These are phyloP conservation scores for Hypoxylon subgilvum DNA, from an alignment of 495 filamentous ascomycete species.

Conservation along the genomic window DNA sequence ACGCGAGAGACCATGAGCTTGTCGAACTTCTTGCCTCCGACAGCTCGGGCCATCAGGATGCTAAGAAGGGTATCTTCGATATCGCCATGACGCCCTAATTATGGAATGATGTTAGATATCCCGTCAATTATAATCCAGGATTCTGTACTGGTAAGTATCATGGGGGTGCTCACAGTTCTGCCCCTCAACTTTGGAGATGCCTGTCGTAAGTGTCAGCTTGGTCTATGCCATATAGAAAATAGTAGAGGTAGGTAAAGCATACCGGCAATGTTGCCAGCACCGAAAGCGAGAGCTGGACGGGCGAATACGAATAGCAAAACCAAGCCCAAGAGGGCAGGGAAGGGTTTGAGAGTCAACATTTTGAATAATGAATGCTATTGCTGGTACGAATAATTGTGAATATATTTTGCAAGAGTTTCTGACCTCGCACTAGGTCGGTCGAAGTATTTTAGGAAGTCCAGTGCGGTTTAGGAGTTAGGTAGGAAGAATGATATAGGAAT, in stretches of 20 bases:
- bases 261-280: conserved; percentile 80
- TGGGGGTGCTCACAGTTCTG: conserved; percentile 65
- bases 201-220: conserved; percentile 45
- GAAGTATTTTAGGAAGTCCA: too few species aligned
- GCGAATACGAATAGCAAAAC: conserved; percentile 56
- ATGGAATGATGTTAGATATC: conserved; percentile 17
- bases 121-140: background rate
- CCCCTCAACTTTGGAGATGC: conserved; percentile 78
- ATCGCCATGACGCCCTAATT: conserved; percentile 84
- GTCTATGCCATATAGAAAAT: background rate
- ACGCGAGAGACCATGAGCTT: conserved; percentile 86
- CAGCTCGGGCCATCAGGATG: conserved; percentile 74
- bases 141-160: background rate
- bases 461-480: conserved; percentile 11
- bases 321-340: conserved; percentile 51
- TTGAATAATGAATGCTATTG: conserved; percentile 19
- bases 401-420: conserved; percentile 3
- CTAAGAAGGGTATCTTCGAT: conserved; percentile 87
- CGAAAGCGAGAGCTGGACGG: conserved; percentile 76
- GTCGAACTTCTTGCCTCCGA: conserved; percentile 83
- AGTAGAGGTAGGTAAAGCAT: conserved; percentile 2
- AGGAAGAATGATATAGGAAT: background rate
- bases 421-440: background rate
- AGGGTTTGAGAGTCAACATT: conserved; percentile 51
- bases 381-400: conserved; percentile 1